phyloP scores from a whole-genome alignment of 225 moss, liverwort and hornwort species.

The Pseudoscleropodium purum region DNA sequence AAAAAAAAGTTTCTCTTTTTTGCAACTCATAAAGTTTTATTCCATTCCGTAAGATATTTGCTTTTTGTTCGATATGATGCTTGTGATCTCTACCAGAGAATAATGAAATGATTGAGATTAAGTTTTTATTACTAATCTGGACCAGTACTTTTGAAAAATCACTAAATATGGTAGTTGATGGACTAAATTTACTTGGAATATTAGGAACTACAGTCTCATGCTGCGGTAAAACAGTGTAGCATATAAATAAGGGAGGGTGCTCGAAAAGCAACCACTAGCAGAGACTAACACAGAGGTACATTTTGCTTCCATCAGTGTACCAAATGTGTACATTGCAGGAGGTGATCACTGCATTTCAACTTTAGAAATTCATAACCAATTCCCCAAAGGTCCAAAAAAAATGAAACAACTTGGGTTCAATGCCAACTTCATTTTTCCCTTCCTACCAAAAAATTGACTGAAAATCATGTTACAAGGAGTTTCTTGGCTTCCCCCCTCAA shows the following conservation, averaged over 20 bases:
- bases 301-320: neutral
- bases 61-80: too few species aligned
- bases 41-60: too few species aligned
- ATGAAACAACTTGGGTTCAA: rapidly evolving
- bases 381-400: neutral
- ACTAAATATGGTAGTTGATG: neutral
- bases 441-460: rapidly evolving
- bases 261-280: neutral
- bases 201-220: neutral
- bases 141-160: neutral
- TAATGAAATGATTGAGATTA: neutral
- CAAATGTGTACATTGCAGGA: rapidly evolving
- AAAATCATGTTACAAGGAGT: neutral
- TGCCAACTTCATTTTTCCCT: neutral
- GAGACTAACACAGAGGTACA: neutral
- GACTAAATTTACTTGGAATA: neutral
- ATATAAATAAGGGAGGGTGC: neutral
- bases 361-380: neutral
- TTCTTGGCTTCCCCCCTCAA: neutral
- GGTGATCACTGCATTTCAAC: neutral
- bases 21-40: too few species aligned
- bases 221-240: neutral
- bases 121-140: neutral
- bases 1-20: too few species aligned
- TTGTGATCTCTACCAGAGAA: neutral